Base-by-base conservation (phyloP, 176 grass and related monocot genomes). In the Hyparrhenia diplandra region DNA sequence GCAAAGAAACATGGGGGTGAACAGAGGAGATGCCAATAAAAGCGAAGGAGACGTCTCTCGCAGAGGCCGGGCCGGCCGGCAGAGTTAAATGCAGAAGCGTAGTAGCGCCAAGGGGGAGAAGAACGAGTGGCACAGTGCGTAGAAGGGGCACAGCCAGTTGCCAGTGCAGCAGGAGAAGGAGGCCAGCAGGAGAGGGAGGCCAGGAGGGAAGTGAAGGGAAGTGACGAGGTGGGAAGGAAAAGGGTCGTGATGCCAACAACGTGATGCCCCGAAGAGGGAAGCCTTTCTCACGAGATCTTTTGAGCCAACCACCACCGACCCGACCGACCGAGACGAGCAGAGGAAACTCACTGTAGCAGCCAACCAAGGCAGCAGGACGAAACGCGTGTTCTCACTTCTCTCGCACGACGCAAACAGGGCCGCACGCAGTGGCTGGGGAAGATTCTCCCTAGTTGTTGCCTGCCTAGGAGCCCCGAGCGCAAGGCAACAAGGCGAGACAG, bases 361-460 rank as follows among this genome's bases (percentile, higher is more conserved):
- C 71, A 49, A 3, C 10, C 0, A 32, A 25, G 2, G 11, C 10
- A 32, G 6, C 61, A 2, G n/a, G 23, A 4, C 24, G 59, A 57
- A 5, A 43, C 20, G 69, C 55, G 65, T 70, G 85, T 32, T 82
- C 40, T 67, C 61, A 60, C 40, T 67, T 49, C 21, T 52, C 49
- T 58, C 54, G n/a, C n/a, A 24, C 54, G 54, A 58, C 54, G 54
- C 23, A 25, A 40, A 10, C 37, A 9, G 37, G 37, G 36, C 5
- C 6, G 31, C 2, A 32, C n/a, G n/a, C n/a, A 35, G 34, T 5
- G 34, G 34, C 34, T 35, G 6, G 31, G 12, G 49, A 69, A 85
- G 87, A 89, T 85, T 77, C 78, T 66, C 10, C 77, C 64, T 2
- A 5, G 24, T 76, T 89, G n/a, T n/a, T n/a, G n/a, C n/a, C n/a